Base-by-base conservation (phyloP, 306 rosid species). In the Rosa chinensis region DNA sequence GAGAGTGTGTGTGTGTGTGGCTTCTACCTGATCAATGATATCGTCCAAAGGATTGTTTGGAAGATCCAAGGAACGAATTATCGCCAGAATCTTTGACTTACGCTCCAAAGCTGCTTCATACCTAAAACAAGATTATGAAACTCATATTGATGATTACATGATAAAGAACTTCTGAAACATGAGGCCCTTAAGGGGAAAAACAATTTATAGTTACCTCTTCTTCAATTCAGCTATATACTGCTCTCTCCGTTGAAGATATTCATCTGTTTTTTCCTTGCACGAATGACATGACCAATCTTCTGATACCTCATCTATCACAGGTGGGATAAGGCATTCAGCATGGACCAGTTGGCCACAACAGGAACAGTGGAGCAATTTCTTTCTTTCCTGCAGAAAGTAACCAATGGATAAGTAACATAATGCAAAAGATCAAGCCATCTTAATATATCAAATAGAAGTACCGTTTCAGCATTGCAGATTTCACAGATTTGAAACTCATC, bases 1-100 rank as follows among this genome's bases (percentile, higher is more conserved):
- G 61, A 55, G 67, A 67, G 58, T 49, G 72, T 66, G 79, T 66
- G 58, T 49, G 72, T 66, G 79, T 66, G 77, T 70, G 61, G 75
- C 52, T 58, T 72, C 79, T 84, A 91, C 99, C 99, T 93, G 99
- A 82, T 95, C 99, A 80, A 92, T 86, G 76, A 95, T 90, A 85
- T 95, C 99, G 81, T 95, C 99, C 88, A 95, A 80, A 77, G 99
- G 99, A 84, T 95, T 95, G 80, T 93, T 93, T 49, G 99, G 99
- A 83, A 95, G 98, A 88, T 86, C 88, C 93, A 95, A 85, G 18
- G 97, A 77, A 79, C 99, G 98, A 82, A 95, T 84, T 35, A 91
- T 88, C 80, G 84, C 92, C 86, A 89, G 75, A 58, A 93, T 87
- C 68, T 90, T 86, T 68, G 87, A 86, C 90, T 87, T 95, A 25